Conservation (phyloP, 805 yeast genomes). For the Hemisphaericaspora nanyangensis region DNA sequence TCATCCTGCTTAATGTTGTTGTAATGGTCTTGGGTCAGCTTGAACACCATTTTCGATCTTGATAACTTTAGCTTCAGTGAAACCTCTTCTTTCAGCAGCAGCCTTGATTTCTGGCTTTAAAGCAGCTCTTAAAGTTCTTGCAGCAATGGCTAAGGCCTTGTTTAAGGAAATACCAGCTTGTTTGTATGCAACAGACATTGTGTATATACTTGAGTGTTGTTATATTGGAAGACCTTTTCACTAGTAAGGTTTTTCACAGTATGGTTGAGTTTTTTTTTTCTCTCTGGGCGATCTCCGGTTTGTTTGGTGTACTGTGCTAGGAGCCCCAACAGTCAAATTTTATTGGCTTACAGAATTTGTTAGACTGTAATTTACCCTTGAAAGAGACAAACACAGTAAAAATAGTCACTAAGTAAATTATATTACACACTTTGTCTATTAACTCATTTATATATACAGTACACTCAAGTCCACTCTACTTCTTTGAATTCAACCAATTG, state of each 20-base stretch:
- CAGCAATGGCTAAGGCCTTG: constrained; percentile 88
- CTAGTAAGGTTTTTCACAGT: background rate
- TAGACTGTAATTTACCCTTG: background rate
- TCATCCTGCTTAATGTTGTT: too few species aligned
- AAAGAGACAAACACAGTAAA: background rate
- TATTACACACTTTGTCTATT: too few species aligned
- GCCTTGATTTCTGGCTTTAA: constrained; percentile 83
- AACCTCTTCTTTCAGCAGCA: constrained; percentile 66
- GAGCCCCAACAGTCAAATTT: too few species aligned
- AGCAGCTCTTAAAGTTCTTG: constrained; percentile 81
- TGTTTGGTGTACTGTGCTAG: too few species aligned
- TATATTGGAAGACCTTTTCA: background rate
- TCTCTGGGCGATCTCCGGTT: too few species aligned
- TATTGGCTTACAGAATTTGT: background rate
- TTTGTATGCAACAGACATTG: constrained; percentile 42
- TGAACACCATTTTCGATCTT: constrained; percentile 67
- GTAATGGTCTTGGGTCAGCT: constrained; percentile 37
- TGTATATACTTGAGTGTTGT: too few species aligned
- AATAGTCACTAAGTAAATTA: background rate
- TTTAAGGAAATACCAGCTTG: constrained; percentile 59
- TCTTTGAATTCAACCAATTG: constrained; percentile 69
- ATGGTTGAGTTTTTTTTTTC: background rate
- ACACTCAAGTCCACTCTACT: constrained; percentile 11
- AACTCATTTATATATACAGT: background rate
- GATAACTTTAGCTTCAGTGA: constrained; percentile 70